Percentiles rank a stretch among this genome's conserved stretches.
phyloP scores from a whole-genome alignment of 306 rosid genomes.

The Lupinus albus region DNA sequence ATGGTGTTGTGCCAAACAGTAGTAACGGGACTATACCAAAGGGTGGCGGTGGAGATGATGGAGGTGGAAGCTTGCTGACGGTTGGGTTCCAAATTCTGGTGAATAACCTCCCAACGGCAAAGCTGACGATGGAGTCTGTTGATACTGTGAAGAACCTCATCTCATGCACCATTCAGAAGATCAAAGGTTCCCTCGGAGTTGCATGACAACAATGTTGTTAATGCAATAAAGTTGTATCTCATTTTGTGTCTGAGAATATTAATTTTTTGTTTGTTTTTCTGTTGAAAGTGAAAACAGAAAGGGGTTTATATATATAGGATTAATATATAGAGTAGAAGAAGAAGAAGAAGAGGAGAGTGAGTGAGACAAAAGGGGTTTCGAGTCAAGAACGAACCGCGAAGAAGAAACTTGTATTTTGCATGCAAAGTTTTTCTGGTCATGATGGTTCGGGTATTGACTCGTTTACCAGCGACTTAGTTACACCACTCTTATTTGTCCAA shows the following conservation, averaged over 20 bases:
- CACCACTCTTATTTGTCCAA: constrained; percentile 31
- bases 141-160: constrained; percentile 80
- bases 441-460: constrained; percentile 99
- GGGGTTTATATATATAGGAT: constrained; percentile 37
- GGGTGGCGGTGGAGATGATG: constrained; percentile 13
- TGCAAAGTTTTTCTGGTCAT: background rate
- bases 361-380: constrained; percentile 24
- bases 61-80: constrained; percentile 66
- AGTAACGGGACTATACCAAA: constrained; percentile 33
- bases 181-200: constrained; percentile 66
- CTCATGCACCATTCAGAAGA: constrained; percentile 77
- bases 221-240: background rate
- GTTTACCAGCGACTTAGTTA: constrained; percentile 54
- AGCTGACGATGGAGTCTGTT: constrained; percentile 72
- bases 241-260: background rate
- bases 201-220: constrained; percentile 39
- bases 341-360: too few relatives aligned
- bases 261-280: background rate
- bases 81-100: constrained; percentile 87
- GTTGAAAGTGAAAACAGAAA: background rate
- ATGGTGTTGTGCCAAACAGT: background rate
- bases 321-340: background rate
- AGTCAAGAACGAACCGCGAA: constrained; percentile 99
- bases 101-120: constrained; percentile 68
- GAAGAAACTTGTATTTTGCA: constrained; percentile 4